A percentile compares a stretch with the other conserved stretches of the same genome.
These are phyloP conservation scores for Pleurotus salmoneostramineus DNA, from an alignment of 768 basidiomycete genomes.

Conservation along the genomic window DNA sequence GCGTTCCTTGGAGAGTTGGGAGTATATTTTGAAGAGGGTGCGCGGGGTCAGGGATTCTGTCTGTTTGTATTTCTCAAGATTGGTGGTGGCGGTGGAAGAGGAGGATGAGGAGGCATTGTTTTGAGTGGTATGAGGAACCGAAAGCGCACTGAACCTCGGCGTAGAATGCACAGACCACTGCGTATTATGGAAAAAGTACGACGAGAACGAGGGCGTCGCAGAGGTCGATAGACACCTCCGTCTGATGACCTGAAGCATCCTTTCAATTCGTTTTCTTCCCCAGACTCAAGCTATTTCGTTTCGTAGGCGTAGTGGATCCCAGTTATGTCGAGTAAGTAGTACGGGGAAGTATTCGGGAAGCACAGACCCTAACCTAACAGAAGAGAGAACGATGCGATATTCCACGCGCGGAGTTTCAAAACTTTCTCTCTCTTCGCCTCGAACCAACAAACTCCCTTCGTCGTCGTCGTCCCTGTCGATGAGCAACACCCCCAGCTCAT, in stretches of 20 bases:
- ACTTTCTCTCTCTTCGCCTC: too few relatives aligned
- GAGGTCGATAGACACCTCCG: slow-evolving; percentile 10
- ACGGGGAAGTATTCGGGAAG: too few relatives aligned
- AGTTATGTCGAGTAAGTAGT: too few relatives aligned
- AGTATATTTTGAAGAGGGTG: slow-evolving; percentile 63
- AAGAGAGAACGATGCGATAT: too few relatives aligned
- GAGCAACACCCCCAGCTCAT: neutral
- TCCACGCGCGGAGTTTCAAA: slow-evolving; percentile 18
- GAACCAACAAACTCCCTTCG: slow-evolving; percentile 7
- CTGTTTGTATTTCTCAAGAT: slow-evolving; percentile 23
- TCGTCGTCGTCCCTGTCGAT: slow-evolving; percentile 9
- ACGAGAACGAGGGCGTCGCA: slow-evolving; percentile 32
- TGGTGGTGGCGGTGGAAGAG: slow-evolving; percentile 15
- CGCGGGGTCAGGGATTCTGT: slow-evolving; percentile 41
- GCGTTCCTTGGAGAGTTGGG: slow-evolving; percentile 79
- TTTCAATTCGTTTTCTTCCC: too few relatives aligned
- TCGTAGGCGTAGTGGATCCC: too few relatives aligned
- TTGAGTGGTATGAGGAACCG: slow-evolving; percentile 3
- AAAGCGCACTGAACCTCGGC: slow-evolving; percentile 9
- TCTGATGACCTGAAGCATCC: neutral
- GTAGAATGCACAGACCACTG: slow-evolving; percentile 42
- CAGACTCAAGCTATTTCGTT: too few relatives aligned
- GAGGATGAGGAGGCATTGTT: slow-evolving; percentile 9
- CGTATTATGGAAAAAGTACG: slow-evolving; percentile 64
- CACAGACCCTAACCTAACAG: too few relatives aligned